Evolutionary conservation across 164 flowering plant genomes (phyloP).

Genomic region (Umbellularia californica): DNA sequence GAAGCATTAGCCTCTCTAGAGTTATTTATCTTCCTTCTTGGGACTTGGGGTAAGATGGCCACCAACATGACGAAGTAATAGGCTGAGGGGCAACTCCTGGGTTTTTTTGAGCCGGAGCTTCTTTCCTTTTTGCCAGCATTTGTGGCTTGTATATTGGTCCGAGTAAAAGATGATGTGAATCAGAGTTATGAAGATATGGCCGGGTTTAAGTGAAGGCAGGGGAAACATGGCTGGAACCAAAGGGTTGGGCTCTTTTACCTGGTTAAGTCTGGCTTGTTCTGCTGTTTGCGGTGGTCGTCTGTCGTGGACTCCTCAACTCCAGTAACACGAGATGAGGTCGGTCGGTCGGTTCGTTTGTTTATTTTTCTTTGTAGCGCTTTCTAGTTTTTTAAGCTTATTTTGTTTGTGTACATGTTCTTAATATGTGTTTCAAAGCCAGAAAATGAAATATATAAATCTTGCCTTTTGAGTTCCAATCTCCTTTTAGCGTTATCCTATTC

Average conservation of each 20-base stretch:
- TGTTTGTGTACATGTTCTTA: slow-evolving; percentile 15
- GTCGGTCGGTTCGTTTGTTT: slow-evolving; percentile 10
- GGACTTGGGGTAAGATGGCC: background rate
- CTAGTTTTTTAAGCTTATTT: slow-evolving; percentile 4
- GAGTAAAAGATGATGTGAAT: too few species aligned
- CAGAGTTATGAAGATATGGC: slow-evolving; percentile 11
- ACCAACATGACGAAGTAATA: background rate
- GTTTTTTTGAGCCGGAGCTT: background rate
- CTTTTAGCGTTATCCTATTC: background rate
- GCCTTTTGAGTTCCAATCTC: background rate
- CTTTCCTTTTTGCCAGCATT: slow-evolving; percentile 10
- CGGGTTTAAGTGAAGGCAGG: background rate
- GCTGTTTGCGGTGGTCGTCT: background rate
- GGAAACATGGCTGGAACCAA: slow-evolving; percentile 5
- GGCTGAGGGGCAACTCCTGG: background rate
- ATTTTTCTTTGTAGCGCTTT: slow-evolving; percentile 3
- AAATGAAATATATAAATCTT: background rate
- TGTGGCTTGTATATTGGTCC: background rate
- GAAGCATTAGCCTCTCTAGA: background rate
- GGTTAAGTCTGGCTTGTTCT: background rate
- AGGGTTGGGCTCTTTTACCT: background rate
- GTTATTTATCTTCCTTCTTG: background rate
- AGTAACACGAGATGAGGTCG: background rate
- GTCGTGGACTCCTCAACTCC: background rate
- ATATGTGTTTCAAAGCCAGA: background rate